phyloP scores from a whole-genome alignment of 306 rosid species.

The Quillaja saponaria region DNA sequence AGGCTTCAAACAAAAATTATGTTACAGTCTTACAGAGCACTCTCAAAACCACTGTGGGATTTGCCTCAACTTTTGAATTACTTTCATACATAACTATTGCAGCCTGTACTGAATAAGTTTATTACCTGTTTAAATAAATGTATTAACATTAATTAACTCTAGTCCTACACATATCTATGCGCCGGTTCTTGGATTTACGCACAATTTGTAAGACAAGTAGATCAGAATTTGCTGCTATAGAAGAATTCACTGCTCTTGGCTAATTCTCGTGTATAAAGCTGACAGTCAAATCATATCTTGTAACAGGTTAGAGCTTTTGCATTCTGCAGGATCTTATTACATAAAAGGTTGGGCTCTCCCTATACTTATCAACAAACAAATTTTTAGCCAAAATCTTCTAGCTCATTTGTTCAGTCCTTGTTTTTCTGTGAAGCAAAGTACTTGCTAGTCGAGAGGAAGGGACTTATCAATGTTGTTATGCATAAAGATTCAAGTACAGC shows the following conservation, averaged over 20 bases:
- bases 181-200: no score
- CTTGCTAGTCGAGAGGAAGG: constrained; percentile 78
- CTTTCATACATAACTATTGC: constrained; percentile 18
- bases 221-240: not conserved
- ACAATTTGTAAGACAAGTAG: no score
- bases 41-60: no score
- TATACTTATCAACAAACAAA: constrained; percentile 1
- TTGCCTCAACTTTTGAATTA: constrained; percentile 20
- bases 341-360: constrained; percentile 55
- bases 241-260: constrained; percentile 15
- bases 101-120: no score
- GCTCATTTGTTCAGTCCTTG: constrained; percentile 26
- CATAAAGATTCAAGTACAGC: constrained; percentile 80
- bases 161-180: not conserved
- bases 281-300: constrained; percentile 28
- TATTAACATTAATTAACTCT: constrained; percentile 9
- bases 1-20: no score
- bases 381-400: constrained; percentile 21
- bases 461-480: constrained; percentile 50
- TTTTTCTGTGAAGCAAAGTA: constrained; percentile 60
- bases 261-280: constrained; percentile 19
- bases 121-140: no score
- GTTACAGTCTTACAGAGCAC: no score
- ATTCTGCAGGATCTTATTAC: constrained; percentile 58
- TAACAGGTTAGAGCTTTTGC: constrained; percentile 61